Percentiles rank a stretch among this genome's conserved stretches.
phyloP scores from a whole-genome alignment of 73 alveolate genomes.

The Paramecium biaurelia region DNA sequence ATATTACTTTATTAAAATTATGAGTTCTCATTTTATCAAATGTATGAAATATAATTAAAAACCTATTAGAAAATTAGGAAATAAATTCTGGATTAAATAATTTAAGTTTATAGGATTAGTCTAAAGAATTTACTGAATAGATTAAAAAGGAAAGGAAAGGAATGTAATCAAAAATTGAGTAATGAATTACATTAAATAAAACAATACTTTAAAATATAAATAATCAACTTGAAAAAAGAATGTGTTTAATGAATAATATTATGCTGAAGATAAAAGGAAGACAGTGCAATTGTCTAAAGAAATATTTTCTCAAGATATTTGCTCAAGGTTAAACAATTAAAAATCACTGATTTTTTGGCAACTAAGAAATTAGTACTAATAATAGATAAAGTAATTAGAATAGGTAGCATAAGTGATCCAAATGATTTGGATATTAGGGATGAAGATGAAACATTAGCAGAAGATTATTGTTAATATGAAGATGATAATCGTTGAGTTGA shows the following conservation, averaged over 20 bases:
- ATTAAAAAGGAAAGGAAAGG: background rate
- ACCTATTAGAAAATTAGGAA: background rate
- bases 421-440: background rate
- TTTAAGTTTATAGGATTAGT: background rate
- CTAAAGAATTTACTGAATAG: background rate
- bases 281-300: background rate
- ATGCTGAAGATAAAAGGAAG: background rate
- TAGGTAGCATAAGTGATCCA: conserved; percentile 15
- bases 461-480: background rate
- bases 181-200: background rate
- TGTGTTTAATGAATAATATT: background rate
- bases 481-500: background rate
- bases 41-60: background rate
- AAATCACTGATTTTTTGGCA: background rate
- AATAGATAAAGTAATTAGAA: background rate
- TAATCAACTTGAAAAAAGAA: background rate
- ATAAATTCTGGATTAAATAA: background rate
- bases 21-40: background rate
- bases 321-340: background rate
- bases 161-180: background rate
- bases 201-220: background rate
- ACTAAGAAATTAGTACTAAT: background rate
- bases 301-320: background rate
- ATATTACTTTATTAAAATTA: background rate
- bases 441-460: background rate